Percentiles rank a stretch among this genome's conserved stretches.
These are phyloP conservation scores for Kokia cookei DNA, from an alignment of 441 rosid species.

Conservation along the genomic window DNA sequence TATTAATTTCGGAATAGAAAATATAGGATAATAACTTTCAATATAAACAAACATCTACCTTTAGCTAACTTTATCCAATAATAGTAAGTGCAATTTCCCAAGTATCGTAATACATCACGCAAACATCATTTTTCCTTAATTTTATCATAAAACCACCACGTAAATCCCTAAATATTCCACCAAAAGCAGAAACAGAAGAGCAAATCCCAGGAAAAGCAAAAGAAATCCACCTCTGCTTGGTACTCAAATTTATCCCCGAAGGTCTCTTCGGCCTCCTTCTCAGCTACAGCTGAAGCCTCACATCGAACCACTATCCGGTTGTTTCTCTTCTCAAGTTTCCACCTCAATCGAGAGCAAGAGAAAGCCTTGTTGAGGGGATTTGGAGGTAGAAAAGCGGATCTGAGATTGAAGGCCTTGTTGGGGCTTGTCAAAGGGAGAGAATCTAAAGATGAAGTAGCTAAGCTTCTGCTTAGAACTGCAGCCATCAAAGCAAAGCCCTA, in stretches of 20 bases:
- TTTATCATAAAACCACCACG: constrained; percentile 5
- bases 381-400: constrained; percentile 40
- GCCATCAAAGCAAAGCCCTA: constrained; percentile 42
- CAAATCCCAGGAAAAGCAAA: neutral
- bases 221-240: constrained; percentile 86
- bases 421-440: constrained; percentile 37
- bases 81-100: neutral
- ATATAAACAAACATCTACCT: neutral
- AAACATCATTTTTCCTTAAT: neutral
- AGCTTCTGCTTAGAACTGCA: constrained; percentile 68
- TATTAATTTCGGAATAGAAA: neutral
- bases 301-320: constrained; percentile 49
- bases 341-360: constrained; percentile 44
- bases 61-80: neutral
- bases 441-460: constrained; percentile 43
- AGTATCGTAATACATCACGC: neutral
- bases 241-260: constrained; percentile 90
- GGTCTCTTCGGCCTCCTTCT: constrained; percentile 65
- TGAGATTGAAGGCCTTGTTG: constrained; percentile 22
- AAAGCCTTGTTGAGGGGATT: constrained; percentile 35
- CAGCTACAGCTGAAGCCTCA: constrained; percentile 72
- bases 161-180: neutral
- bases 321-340: constrained; percentile 51
- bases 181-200: neutral
- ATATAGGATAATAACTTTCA: neutral